A percentile compares a stretch with the other conserved stretches of the same genome.
Conservation (phyloP, 306 rosid species). For the Macrotyloma uniflorum region DNA sequence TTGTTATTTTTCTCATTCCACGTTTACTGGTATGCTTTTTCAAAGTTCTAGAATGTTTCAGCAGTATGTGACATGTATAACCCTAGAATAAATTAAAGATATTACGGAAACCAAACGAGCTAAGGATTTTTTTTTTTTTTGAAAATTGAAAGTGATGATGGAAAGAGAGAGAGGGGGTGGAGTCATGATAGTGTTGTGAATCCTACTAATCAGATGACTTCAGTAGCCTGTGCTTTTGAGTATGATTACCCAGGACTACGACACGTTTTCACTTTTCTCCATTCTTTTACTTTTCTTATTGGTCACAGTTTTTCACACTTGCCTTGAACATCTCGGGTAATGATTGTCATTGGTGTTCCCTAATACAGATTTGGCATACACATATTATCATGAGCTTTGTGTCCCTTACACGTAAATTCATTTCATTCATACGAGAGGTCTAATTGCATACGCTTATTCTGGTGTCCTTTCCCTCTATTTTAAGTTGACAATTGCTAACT, state of each 20-base stretch:
- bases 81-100: slow-evolving; percentile 9
- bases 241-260: slow-evolving; percentile 7
- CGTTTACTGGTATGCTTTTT: slow-evolving; percentile 10
- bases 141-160: not conserved
- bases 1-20: not conserved
- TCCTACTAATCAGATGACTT: not conserved
- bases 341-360: slow-evolving; percentile 7
- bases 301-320: not conserved
- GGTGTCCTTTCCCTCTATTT: not conserved
- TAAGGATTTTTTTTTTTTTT: too few species aligned
- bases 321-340: not conserved
- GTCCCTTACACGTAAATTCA: not conserved
- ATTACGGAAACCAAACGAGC: not conserved
- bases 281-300: not conserved
- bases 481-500: not conserved
- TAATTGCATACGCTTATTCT: not conserved
- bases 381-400: not conserved
- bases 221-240: slow-evolving; percentile 14
- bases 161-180: not conserved
- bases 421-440: not conserved
- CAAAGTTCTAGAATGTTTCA: slow-evolving; percentile 28
- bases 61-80: slow-evolving; percentile 19
- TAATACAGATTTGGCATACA: not conserved
- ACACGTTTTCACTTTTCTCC: not conserved
- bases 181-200: slow-evolving; percentile 13